Conservation (phyloP, 2,329 filamentous ascomycete genomes). For the Lachnellula occidentalis region DNA sequence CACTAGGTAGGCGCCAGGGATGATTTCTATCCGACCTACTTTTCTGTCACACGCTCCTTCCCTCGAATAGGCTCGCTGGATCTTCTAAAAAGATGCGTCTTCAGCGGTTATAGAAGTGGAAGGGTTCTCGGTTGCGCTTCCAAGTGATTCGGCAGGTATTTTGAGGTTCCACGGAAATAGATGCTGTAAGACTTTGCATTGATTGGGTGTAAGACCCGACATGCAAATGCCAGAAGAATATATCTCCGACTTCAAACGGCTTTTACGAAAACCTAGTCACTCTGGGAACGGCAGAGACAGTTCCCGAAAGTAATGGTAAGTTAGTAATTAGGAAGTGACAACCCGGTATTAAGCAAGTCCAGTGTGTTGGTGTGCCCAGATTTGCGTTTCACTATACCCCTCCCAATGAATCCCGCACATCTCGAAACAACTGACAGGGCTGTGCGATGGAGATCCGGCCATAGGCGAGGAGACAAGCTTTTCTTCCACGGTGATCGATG, state of each 20-base stretch:
- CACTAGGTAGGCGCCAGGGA: not conserved
- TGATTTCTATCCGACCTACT: not conserved
- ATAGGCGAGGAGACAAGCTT: not conserved
- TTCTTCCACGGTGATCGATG: not conserved
- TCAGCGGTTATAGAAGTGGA: not conserved
- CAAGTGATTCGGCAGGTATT: not conserved
- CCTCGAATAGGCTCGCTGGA: not conserved
- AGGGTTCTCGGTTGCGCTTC: not conserved
- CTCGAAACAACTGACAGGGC: not conserved
- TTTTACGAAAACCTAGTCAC: not conserved
- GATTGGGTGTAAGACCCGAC: not conserved
- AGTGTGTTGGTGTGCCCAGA: not conserved
- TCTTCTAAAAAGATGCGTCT: not conserved
- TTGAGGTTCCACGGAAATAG: not conserved
- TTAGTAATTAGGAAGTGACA: not conserved
- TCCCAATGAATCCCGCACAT: not conserved
- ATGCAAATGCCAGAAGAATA: not conserved
- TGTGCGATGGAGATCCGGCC: not conserved
- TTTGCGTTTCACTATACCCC: constrained; percentile 1
- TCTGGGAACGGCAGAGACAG: not conserved
- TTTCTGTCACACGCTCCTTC: not conserved
- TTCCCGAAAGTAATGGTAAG: not conserved
- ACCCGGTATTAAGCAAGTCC: not conserved
- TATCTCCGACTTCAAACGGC: not conserved
- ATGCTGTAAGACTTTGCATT: not conserved